Evolutionary conservation across 192 early-diverging fungal genomes (phyloP), one percentile per base, ranked within the genome.

Genomic region (Backusella mclennaniae): DNA sequence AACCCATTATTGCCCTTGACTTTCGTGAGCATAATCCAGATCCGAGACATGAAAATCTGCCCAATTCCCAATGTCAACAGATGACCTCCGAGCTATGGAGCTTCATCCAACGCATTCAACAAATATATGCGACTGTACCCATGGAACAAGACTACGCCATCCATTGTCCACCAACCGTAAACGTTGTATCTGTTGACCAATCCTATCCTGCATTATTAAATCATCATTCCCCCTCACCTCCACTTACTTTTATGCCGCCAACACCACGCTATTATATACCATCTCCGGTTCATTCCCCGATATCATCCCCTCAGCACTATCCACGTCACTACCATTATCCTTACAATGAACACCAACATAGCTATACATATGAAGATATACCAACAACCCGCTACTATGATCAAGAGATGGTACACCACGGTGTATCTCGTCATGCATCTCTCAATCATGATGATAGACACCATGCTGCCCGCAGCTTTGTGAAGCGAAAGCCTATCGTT

Each of bases 21-120:
- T 63, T 63, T 63, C 56, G 56, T 63, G 56, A 63, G 23, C 26
- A 63, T 63, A 63, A 63, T 63, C 23, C 23, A 63, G 56, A 63
- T 63, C 56, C 56, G 56, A 63, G 56, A 63, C 8, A 63, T 63
- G 56, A 63, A 9, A 63, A 4, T 29, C 23, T 63, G 11, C 56
- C 56, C 11, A 29, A 63, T 29, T 63, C 56, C 1, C 56, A 63
- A 4, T 63, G 26, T 1, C 23, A 63, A 63, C 26, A 29, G 12
- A 26, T 63, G 56, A 63, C 56, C 3, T 2, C 9, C 26, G 56
- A 63, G 0, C 21, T 63, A 29, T 63, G 56, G 56, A 23, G 9
- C 26, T 63, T 23, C 12, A 63, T 63, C 9, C 21, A 63, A 12
- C 56, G 29, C 2, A 63, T 63, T 29, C 21, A 11, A 26, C 56